A percentile compares a stretch with the other conserved stretches of the same genome.
These are phyloP conservation scores for Ustilago tritici DNA, from an alignment of 1,284 basidiomycete genomes.

Conservation along the genomic window DNA sequence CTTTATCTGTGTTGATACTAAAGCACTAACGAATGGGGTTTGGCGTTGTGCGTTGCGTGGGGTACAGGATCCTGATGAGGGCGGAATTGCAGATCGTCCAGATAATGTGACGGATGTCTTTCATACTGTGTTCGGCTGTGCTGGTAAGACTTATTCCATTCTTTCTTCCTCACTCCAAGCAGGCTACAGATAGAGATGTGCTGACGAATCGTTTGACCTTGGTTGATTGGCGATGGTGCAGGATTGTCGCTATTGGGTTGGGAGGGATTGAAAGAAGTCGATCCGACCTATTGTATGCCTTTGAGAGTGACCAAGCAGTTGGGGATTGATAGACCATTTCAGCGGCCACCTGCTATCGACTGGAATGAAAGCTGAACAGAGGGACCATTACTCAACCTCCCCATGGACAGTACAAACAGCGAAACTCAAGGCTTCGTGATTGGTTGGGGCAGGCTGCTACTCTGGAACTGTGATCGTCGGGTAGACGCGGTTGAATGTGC, in stretches of 20 bases:
- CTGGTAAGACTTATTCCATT: conserved; percentile 74
- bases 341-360: conserved; percentile 23
- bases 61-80: conserved; percentile 84
- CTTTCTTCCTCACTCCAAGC: neutral
- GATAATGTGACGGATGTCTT: conserved; percentile 96
- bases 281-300: conserved; percentile 98
- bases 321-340: conserved; percentile 55
- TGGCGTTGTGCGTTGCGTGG: neutral
- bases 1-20: too few relatives aligned
- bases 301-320: conserved; percentile 75
- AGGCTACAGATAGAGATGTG: neutral
- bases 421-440: too few relatives aligned
- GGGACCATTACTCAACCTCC: too few relatives aligned
- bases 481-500: too few relatives aligned
- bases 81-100: conserved; percentile 93
- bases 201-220: conserved; percentile 4
- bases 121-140: conserved; percentile 92
- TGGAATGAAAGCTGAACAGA: conserved; percentile 16
- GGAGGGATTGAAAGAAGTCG: conserved; percentile 82
- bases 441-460: neutral
- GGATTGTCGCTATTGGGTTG: conserved; percentile 91
- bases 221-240: conserved; percentile 61
- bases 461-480: too few relatives aligned
- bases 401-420: too few relatives aligned
- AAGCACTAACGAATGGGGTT: neutral